Percentiles rank a stretch among this genome's conserved stretches.
Conservation (phyloP, 2,329 filamentous ascomycete genomes). For the Sporothrix phasma region DNA sequence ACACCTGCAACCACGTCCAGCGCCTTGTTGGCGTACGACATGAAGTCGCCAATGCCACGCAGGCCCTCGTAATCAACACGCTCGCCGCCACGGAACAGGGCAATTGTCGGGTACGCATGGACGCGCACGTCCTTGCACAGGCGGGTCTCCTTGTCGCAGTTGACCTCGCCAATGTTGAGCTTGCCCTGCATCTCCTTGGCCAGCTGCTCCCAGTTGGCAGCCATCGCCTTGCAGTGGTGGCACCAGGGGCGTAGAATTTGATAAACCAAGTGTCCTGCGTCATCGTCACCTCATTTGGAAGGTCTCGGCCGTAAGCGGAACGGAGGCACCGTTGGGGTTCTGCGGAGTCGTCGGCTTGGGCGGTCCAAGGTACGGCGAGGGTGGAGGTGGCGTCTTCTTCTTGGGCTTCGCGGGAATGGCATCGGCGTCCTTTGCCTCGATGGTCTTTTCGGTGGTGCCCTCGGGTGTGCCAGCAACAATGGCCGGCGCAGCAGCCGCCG, state of each 20-base stretch:
- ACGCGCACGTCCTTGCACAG: conserved; percentile 89
- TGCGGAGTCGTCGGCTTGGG: conserved; percentile 46
- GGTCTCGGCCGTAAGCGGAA: conserved; percentile 67
- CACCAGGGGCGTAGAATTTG: conserved; percentile 99
- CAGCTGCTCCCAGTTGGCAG: conserved; percentile 80
- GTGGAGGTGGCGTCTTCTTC: conserved; percentile 17
- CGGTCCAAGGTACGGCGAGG: conserved; percentile 28
- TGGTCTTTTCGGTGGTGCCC: neutral
- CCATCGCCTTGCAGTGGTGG: conserved; percentile 86
- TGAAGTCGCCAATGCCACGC: conserved; percentile 80
- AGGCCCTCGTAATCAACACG: conserved; percentile 88
- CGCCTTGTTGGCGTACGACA: conserved; percentile 78
- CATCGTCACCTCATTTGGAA: conserved; percentile 78
- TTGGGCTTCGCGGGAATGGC: conserved; percentile 16
- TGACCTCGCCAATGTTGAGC: conserved; percentile 90
- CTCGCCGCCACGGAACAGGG: conserved; percentile 88
- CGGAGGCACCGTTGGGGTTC: conserved; percentile 67
- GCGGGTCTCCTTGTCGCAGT: conserved; percentile 75
- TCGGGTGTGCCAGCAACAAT: neutral
- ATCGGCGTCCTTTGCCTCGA: neutral
- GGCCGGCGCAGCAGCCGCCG: neutral
- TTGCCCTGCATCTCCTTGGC: conserved; percentile 82
- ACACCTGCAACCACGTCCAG: conserved; percentile 68
- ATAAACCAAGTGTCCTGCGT: conserved; percentile 93
- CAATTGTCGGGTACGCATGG: conserved; percentile 73